Evolutionary conservation across 352 stramenopile genomes (phyloP).

Genomic region (Phytophthora sp.): DNA sequence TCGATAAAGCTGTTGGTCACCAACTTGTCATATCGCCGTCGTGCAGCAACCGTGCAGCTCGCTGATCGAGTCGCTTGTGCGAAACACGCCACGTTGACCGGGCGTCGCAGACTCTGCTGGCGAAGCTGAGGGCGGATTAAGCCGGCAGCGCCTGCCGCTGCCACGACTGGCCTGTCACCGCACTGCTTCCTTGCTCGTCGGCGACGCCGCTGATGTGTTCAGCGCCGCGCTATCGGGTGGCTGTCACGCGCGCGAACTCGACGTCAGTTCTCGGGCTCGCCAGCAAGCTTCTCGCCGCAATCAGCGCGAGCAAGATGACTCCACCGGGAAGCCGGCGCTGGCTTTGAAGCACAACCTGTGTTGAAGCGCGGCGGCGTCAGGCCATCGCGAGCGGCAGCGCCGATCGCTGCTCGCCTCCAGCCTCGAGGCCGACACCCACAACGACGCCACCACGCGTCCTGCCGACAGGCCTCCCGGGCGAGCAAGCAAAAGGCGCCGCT

Average conservation of each 20-base stretch:
- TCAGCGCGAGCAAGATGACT: constrained; percentile 14
- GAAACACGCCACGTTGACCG: neutral
- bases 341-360: constrained; percentile 13
- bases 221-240: neutral
- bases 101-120: neutral
- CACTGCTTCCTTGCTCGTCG: neutral
- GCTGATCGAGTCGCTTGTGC: neutral
- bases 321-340: constrained; percentile 12
- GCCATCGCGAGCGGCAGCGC: too few species aligned
- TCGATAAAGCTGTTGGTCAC: neutral
- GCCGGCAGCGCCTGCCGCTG: neutral
- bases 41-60: neutral
- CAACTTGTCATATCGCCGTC: neutral
- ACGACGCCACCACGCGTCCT: too few species aligned
- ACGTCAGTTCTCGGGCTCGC: too few species aligned
- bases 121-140: too few species aligned
- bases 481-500: too few species aligned
- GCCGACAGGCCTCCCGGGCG: too few species aligned
- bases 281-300: constrained; percentile 8
- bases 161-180: neutral
- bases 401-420: too few species aligned
- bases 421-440: too few species aligned
- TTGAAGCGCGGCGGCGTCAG: too few species aligned
- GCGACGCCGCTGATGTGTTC: neutral
- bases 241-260: too few species aligned